Conservation (phyloP, 192 early-diverging fungal genomes). For the Geosiphon pyriformis region DNA sequence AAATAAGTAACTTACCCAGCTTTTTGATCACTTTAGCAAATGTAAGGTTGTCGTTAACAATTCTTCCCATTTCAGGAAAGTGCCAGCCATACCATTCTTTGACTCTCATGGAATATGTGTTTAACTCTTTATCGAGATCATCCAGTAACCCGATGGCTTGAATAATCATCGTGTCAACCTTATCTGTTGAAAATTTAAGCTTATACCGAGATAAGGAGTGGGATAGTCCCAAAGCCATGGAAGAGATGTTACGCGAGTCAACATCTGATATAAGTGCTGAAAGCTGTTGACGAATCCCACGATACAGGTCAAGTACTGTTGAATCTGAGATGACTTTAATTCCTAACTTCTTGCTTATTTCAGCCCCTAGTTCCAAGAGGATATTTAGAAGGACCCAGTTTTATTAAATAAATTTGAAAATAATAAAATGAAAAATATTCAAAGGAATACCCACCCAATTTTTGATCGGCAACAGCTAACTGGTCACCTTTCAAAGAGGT, state of each 20-base stretch:
- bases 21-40: conserved; percentile 86
- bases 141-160: conserved; percentile 97
- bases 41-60: conserved; percentile 92
- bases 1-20: conserved; percentile 93
- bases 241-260: conserved; percentile 79
- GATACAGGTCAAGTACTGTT: conserved; percentile 85
- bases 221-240: conserved; percentile 97
- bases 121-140: conserved; percentile 99
- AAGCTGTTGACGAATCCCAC: conserved; percentile 94
- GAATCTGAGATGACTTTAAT: conserved; percentile 78
- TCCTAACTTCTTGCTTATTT: conserved; percentile 71
- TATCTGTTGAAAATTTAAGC: conserved; percentile 99
- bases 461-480: conserved; percentile 87
- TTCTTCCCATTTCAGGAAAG: conserved; percentile 98
- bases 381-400: too few species aligned
- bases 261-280: conserved; percentile 85
- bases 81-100: conserved; percentile 99
- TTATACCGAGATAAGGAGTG: conserved; percentile 99
- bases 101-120: conserved; percentile 72
- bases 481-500: conserved; percentile 90
- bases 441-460: conserved; percentile 66
- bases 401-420: background rate
- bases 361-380: background rate
- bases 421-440: background rate
- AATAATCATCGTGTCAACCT: conserved; percentile 99